Evolutionary conservation across 2,329 filamentous ascomycete genomes (phyloP).

Genomic region (Calonectria fujianensis): DNA sequence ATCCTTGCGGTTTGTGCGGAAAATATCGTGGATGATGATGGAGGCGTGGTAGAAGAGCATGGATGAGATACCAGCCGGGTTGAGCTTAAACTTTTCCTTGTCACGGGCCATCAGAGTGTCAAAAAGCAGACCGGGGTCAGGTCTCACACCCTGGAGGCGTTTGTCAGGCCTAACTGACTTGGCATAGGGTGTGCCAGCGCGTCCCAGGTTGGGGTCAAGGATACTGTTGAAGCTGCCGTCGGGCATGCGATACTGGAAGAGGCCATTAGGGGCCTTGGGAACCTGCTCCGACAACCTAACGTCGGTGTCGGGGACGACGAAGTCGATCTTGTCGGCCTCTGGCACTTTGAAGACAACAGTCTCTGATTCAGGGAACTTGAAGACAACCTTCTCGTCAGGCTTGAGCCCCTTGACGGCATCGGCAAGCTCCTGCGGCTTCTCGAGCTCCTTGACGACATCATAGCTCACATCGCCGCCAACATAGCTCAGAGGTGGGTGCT

Average conservation of each 20-base stretch:
- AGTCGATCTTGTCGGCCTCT: conserved; percentile 61
- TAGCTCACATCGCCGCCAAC: conserved; percentile 65
- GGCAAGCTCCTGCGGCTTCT: background rate
- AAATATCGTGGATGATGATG: conserved; percentile 69
- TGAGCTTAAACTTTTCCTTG: conserved; percentile 69
- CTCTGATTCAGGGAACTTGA: conserved; percentile 49
- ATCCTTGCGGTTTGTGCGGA: conserved; percentile 72
- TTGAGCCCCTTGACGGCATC: background rate
- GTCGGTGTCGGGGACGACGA: conserved; percentile 62
- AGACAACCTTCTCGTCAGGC: background rate
- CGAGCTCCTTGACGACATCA: conserved; percentile 53
- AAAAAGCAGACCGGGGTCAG: conserved; percentile 80
- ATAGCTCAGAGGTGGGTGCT: conserved; percentile 71
- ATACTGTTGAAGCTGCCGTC: conserved; percentile 73
- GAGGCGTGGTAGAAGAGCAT: conserved; percentile 85
- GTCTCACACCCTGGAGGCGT: conserved; percentile 75
- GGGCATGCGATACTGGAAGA: conserved; percentile 60
- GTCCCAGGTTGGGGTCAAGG: conserved; percentile 77
- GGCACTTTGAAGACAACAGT: conserved; percentile 50
- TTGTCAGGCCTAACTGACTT: conserved; percentile 76
- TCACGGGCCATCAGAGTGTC: conserved; percentile 78
- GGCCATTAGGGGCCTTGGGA: conserved; percentile 60
- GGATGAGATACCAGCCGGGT: conserved; percentile 83
- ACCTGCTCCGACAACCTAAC: conserved; percentile 60
- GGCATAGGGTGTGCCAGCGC: conserved; percentile 80